Percentiles rank a stretch among this genome's conserved stretches.
These are phyloP conservation scores for Lichtheimia ornata DNA, from an alignment of 371 early-diverging fungal species.

Conservation along the genomic window DNA sequence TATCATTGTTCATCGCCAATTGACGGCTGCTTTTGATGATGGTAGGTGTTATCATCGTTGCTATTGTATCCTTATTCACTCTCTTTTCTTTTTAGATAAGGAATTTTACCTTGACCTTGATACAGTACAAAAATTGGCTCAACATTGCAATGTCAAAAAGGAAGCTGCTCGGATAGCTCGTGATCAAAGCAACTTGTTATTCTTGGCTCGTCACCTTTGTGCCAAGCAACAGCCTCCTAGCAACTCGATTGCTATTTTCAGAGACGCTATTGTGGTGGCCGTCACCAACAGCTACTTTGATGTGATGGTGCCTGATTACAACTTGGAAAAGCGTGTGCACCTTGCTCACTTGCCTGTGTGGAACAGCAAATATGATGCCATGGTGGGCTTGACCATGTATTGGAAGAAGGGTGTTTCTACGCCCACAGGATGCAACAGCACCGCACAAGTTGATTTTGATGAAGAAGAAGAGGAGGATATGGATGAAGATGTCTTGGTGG, in stretches of 20 bases:
- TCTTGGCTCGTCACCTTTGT: slow-evolving; percentile 58
- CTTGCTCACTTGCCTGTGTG: slow-evolving; percentile 44
- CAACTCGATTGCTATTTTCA: slow-evolving; percentile 27
- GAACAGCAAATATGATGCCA: slow-evolving; percentile 38
- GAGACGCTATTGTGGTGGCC: slow-evolving; percentile 47
- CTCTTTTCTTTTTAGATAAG: slow-evolving; percentile 35
- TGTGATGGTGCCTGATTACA: slow-evolving; percentile 60
- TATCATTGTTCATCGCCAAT: slow-evolving; percentile 90
- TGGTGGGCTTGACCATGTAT: slow-evolving; percentile 40
- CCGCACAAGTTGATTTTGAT: slow-evolving; percentile 24
- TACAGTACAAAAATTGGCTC: slow-evolving; percentile 56
- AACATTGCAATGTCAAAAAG: slow-evolving; percentile 79
- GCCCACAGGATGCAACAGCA: slow-evolving; percentile 30
- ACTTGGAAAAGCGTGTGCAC: slow-evolving; percentile 61
- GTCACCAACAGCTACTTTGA: slow-evolving; percentile 55
- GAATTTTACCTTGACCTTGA: slow-evolving; percentile 57
- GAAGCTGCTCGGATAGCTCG: slow-evolving; percentile 69
- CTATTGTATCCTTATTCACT: too few species aligned
- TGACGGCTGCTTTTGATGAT: slow-evolving; percentile 35
- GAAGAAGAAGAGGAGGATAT: slow-evolving; percentile 31
- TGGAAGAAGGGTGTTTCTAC: slow-evolving; percentile 55
- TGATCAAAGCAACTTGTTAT: slow-evolving; percentile 69
- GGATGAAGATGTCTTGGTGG: slow-evolving; percentile 39
- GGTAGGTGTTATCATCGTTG: slow-evolving; percentile 12
- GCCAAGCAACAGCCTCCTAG: slow-evolving; percentile 26